Conservation (phyloP, 2,329 filamentous ascomycete species). For the Colletotrichum sojae region DNA sequence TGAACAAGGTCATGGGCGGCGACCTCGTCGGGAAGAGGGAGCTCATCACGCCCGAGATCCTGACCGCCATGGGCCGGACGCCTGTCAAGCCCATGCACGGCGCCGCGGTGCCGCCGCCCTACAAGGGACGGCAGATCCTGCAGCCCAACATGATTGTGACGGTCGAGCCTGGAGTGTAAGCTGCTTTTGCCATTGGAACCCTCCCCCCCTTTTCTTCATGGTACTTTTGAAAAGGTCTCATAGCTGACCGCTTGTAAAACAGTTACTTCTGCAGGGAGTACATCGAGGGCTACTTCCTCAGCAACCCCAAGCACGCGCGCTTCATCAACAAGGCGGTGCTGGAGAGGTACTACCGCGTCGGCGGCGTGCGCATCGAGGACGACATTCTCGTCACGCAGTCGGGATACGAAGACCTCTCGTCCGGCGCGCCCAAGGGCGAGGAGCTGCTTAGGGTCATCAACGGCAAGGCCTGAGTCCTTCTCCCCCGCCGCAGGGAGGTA, state of each 20-base stretch:
- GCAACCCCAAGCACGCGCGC: slow-evolving; percentile 68
- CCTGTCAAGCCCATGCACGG: slow-evolving; percentile 29
- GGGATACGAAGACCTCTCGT: slow-evolving; percentile 88
- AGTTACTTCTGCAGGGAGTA: slow-evolving; percentile 84
- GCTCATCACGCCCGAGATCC: slow-evolving; percentile 54
- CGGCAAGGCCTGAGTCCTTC: slow-evolving; percentile 40
- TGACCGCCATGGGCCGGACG: slow-evolving; percentile 47
- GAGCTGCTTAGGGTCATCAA: slow-evolving; percentile 77
- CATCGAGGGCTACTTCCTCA: slow-evolving; percentile 77
- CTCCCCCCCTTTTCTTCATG: not conserved
- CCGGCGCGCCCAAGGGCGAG: slow-evolving; percentile 78
- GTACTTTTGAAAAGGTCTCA: not conserved
- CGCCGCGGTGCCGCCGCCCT: slow-evolving; percentile 45
- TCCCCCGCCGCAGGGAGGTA: not conserved
- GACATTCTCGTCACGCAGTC: slow-evolving; percentile 84
- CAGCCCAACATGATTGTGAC: slow-evolving; percentile 79
- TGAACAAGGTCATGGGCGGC: slow-evolving; percentile 46
- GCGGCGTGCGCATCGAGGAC: slow-evolving; percentile 94
- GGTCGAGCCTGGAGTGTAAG: slow-evolving; percentile 81
- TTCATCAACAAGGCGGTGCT: slow-evolving; percentile 78
- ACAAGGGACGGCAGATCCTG: slow-evolving; percentile 58
- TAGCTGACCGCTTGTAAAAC: slow-evolving; percentile 19
- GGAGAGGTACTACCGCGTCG: slow-evolving; percentile 81
- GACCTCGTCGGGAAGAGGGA: slow-evolving; percentile 57
- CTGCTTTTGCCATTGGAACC: slow-evolving; percentile 24